Evolutionary conservation across 1,284 basidiomycete species (phyloP).

Genomic region (Salmacisia buchloeana): DNA sequence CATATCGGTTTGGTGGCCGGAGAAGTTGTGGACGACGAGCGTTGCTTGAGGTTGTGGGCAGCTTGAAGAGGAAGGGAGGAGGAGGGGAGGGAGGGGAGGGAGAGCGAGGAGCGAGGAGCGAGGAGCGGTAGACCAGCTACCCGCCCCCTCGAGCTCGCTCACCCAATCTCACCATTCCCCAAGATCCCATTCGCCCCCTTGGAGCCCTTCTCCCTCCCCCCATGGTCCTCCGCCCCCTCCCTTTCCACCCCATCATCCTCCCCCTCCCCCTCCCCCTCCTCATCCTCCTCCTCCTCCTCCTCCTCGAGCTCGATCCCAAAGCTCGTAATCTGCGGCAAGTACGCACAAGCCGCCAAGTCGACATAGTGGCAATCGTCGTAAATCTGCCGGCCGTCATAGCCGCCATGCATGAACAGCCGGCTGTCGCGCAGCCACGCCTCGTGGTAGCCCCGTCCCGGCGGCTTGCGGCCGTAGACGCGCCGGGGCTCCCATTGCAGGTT

Average conservation of each 20-base stretch:
- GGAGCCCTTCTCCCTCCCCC: no score
- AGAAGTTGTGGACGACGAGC: no score
- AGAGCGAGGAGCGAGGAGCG: no score
- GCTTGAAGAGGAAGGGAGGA: no score
- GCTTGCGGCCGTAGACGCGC: slow-evolving; percentile 61
- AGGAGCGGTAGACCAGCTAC: no score
- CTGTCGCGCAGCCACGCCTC: slow-evolving; percentile 74
- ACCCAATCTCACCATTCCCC: no score
- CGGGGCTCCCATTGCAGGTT: slow-evolving; percentile 65
- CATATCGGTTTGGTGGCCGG: no score
- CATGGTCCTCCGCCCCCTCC: not conserved
- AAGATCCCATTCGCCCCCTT: no score
- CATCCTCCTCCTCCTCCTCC: not conserved
- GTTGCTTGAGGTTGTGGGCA: no score
- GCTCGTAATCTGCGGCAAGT: slow-evolving; percentile 83
- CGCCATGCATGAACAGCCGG: slow-evolving; percentile 77
- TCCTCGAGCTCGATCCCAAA: slow-evolving; percentile 59
- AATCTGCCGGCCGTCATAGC: slow-evolving; percentile 73
- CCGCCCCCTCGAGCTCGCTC: no score
- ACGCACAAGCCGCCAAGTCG: slow-evolving; percentile 79
- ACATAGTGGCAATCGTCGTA: slow-evolving; percentile 79
- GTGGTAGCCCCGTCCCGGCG: slow-evolving; percentile 74
- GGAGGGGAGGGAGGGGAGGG: no score
- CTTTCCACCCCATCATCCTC: not conserved
- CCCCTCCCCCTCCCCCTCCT: not conserved